Evolutionary conservation across 192 early-diverging fungal species (phyloP), one percentile per base, ranked within the genome.

Genomic region (Linnemannia elongata): DNA sequence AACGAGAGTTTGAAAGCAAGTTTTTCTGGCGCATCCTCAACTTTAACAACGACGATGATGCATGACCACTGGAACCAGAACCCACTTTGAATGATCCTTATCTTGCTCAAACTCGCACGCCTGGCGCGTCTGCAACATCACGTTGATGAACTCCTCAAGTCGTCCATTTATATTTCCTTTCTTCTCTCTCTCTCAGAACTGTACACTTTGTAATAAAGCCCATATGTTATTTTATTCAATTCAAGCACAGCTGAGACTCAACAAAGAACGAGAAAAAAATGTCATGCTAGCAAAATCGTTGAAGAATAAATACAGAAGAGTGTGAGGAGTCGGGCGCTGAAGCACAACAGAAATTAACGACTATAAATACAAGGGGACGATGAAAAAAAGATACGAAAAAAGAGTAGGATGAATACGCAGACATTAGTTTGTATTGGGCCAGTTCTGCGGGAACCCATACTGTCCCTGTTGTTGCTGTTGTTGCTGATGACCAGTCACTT

Each of bases 11-110:
- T 20, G 79, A 87, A 33, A 81, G 75, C 49, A 87, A 87, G 35
- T 81, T 87, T 39, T 87, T 87, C 33, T 78, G 80, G 79, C 77
- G 76, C 47, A 77, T 87, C 10, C 72, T 87, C 27, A 75, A 73
- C 36, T 81, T 81, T 22, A 81, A 87, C 73, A 72, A 81, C 52
- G 85, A 81, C 7, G 73, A 78, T 2, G 60, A 66, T 12, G 60
- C 60, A 7, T 66, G 30, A 52, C 7, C 15, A 45, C 17, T 22
- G 1, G 18, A 20, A 18, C 0, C 17, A 52, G 44, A 15, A 52
- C 17, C 5, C 20, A 3, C 17, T 52, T 18, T 20, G 18, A 52
- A 18, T 52, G 17, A 24, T 27, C 24, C 22, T 24, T 27, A 2
- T 1, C n/a, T 45, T 10, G 44, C 44, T 45, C 44, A 45, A 15